phyloP scores from a whole-genome alignment of 2,329 filamentous ascomycete genomes.

The Hawksworthiomyces lignivorus region DNA sequence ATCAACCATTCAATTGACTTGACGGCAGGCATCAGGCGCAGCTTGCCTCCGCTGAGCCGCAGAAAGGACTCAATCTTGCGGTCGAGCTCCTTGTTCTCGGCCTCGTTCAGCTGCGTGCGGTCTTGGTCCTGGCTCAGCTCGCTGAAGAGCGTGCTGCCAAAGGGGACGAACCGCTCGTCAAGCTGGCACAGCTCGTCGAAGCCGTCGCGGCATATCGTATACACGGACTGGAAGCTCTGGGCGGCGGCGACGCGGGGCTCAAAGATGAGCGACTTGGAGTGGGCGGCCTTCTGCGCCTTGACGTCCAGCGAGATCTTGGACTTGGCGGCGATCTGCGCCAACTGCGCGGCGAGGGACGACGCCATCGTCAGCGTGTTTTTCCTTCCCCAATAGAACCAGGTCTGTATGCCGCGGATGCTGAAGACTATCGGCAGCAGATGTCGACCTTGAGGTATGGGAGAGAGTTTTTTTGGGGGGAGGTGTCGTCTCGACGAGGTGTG shows the following conservation, averaged over 20 bases:
- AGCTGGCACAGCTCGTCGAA: conserved; percentile 87
- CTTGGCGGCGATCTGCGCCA: conserved; percentile 84
- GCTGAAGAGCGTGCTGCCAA: conserved; percentile 76
- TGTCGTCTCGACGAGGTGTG: too few species aligned
- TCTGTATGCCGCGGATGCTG: neutral
- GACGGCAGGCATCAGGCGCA: conserved; percentile 79
- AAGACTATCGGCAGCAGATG: too few species aligned
- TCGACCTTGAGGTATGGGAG: neutral
- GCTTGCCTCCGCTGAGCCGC: conserved; percentile 63
- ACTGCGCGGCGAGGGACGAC: conserved; percentile 79
- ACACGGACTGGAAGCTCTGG: conserved; percentile 87
- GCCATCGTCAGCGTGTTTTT: conserved; percentile 14
- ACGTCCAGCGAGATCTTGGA: conserved; percentile 87
- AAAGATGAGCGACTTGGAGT: conserved; percentile 93
- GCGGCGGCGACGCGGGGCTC: conserved; percentile 74
- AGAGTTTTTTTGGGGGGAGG: neutral
- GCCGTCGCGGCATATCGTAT: conserved; percentile 77
- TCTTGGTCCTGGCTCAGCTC: conserved; percentile 88
- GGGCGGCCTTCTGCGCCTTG: conserved; percentile 84
- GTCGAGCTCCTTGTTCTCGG: conserved; percentile 78
- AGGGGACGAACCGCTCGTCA: conserved; percentile 69
- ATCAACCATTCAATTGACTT: conserved; percentile 95
- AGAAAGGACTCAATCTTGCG: conserved; percentile 73
- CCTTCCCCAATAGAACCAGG: too few species aligned
- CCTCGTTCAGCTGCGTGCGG: conserved; percentile 70